phyloP scores from a whole-genome alignment of 805 yeast species.

The Candida corydali region DNA sequence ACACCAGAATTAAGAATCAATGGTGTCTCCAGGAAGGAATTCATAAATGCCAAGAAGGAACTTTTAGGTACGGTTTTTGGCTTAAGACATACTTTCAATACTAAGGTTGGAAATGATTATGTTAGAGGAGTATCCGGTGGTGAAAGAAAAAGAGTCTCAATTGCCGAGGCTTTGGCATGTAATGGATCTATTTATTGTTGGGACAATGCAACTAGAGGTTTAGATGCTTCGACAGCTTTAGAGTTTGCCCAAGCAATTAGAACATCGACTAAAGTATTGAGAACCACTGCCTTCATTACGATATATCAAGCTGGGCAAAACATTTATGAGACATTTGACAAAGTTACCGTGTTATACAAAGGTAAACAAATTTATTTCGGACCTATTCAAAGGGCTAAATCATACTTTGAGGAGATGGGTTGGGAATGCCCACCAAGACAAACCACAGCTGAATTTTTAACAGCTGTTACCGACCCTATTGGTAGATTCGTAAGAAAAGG shows the following conservation, averaged over 20 bases:
- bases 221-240: constrained; percentile 31
- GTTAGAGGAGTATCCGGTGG: constrained; percentile 73
- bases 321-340: constrained; percentile 27
- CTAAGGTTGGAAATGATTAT: constrained; percentile 30
- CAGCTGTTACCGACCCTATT: constrained; percentile 64
- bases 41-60: constrained; percentile 30
- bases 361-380: constrained; percentile 62
- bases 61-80: constrained; percentile 28
- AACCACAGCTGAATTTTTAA: constrained; percentile 67
- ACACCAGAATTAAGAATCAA: constrained; percentile 56
- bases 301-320: constrained; percentile 37
- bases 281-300: constrained; percentile 57
- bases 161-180: constrained; percentile 60
- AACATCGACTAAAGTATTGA: constrained; percentile 41
- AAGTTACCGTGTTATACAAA: constrained; percentile 24
- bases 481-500: constrained; percentile 53
- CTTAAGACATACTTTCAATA: constrained; percentile 24
- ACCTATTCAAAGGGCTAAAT: constrained; percentile 48
- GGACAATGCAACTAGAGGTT: constrained; percentile 33
- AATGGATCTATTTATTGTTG: constrained; percentile 31
- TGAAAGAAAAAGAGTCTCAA: constrained; percentile 68
- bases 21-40: constrained; percentile 43
- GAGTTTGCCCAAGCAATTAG: constrained; percentile 27
- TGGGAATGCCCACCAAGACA: constrained; percentile 60
- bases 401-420: constrained; percentile 63